Evolutionary conservation across 1,284 basidiomycete species (phyloP).

Genomic region (Stereum hirsutum): DNA sequence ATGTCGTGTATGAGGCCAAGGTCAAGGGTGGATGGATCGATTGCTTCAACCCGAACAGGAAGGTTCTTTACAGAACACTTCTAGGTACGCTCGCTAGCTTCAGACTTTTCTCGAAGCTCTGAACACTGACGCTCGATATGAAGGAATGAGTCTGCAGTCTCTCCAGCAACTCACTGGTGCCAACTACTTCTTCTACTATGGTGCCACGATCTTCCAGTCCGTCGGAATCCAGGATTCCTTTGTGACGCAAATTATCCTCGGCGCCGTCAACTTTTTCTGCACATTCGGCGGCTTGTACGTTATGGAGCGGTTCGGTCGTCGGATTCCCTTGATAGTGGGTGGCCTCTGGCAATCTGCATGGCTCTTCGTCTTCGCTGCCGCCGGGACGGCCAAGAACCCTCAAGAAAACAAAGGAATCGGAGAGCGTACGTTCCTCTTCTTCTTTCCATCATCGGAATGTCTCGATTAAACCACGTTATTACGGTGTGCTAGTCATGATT

Average conservation of each 20-base stretch:
- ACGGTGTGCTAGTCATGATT: constrained; percentile 51
- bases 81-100: constrained; percentile 27
- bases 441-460: not conserved
- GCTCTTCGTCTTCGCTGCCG: constrained; percentile 73
- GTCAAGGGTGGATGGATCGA: constrained; percentile 47
- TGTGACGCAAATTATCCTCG: constrained; percentile 66
- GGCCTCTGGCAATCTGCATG: constrained; percentile 69
- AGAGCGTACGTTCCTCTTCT: constrained; percentile 28
- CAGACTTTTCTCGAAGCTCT: constrained; percentile 2
- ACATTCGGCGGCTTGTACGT: constrained; percentile 65
- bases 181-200: constrained; percentile 67
- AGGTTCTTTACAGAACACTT: constrained; percentile 52
- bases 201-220: constrained; percentile 58
- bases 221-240: constrained; percentile 65
- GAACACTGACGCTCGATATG: constrained; percentile 1
- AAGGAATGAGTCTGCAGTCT: constrained; percentile 57
- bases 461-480: too few species aligned
- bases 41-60: constrained; percentile 45
- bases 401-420: constrained; percentile 37
- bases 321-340: constrained; percentile 55
- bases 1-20: constrained; percentile 36
- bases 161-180: constrained; percentile 74
- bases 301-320: constrained; percentile 61
- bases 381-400: constrained; percentile 60
- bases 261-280: constrained; percentile 61